A percentile compares a stretch with the other conserved stretches of the same genome.
These are phyloP conservation scores for Rhodotorula kratochvilovae DNA, from an alignment of 768 basidiomycete species.

Conservation along the genomic window DNA sequence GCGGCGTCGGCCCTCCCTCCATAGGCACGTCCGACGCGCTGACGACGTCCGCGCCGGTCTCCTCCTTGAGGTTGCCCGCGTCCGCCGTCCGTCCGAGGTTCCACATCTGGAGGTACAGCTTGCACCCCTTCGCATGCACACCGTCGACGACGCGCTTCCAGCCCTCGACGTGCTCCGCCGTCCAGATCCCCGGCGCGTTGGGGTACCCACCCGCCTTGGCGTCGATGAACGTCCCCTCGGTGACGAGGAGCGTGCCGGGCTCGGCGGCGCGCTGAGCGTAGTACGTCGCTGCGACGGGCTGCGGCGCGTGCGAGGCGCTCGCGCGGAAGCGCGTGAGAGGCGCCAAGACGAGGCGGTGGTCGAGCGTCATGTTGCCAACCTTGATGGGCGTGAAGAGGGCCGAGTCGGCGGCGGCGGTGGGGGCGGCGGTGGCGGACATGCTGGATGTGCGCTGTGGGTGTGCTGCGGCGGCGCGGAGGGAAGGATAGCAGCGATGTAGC, in stretches of 20 bases:
- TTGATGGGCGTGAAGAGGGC: slow-evolving; percentile 30
- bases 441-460: too few relatives aligned
- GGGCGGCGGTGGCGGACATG: too few relatives aligned
- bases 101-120: slow-evolving; percentile 60
- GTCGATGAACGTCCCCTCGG: slow-evolving; percentile 52
- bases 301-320: slow-evolving; percentile 14
- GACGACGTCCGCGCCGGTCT: slow-evolving; percentile 20
- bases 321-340: slow-evolving; percentile 42
- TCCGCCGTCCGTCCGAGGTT: slow-evolving; percentile 53
- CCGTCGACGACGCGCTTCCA: slow-evolving; percentile 62
- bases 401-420: too few relatives aligned
- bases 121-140: slow-evolving; percentile 55
- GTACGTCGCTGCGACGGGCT: slow-evolving; percentile 27
- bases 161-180: slow-evolving; percentile 52
- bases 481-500: too few relatives aligned
- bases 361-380: slow-evolving; percentile 36
- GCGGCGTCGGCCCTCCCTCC: slow-evolving; percentile 31
- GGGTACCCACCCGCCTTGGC: slow-evolving; percentile 53
- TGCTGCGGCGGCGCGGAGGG: too few relatives aligned
- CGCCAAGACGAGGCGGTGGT: slow-evolving; percentile 39
- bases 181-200: background rate
- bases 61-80: slow-evolving; percentile 39
- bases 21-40: slow-evolving; percentile 21
- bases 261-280: slow-evolving; percentile 44
- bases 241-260: slow-evolving; percentile 56